Conservation (phyloP, 371 early-diverging fungal genomes). For the Mortierella sp. region DNA sequence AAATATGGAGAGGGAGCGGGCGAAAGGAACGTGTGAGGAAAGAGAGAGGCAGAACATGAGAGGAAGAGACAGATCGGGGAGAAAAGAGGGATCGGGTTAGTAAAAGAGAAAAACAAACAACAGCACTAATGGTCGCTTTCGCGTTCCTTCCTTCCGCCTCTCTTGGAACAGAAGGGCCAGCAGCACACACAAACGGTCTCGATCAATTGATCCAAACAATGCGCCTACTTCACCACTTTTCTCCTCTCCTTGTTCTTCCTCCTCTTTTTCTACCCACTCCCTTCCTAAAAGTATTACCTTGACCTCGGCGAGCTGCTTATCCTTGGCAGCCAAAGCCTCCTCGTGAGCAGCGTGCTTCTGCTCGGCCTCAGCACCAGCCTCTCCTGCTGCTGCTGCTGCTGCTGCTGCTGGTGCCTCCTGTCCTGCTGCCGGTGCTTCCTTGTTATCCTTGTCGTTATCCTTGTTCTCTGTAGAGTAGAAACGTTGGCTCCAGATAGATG, state of each 20-base stretch:
- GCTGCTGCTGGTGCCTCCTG: conserved; percentile 1
- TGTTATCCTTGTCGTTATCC: conserved; percentile 17
- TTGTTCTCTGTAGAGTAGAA: conserved; percentile 40
- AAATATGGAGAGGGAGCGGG: neutral
- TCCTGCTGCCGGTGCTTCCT: conserved; percentile 17
- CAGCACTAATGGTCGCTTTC: neutral
- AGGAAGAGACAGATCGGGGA: neutral
- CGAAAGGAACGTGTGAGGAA: neutral
- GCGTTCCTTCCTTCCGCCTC: neutral
- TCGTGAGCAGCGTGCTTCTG: conserved; percentile 42
- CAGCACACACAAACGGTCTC: neutral
- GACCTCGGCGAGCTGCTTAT: conserved; percentile 84
- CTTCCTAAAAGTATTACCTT: conserved; percentile 67
- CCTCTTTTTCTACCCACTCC: neutral
- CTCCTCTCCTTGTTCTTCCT: neutral
- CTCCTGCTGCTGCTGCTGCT: conserved; percentile 15
- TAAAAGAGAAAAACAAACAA: neutral
- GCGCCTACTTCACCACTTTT: no score
- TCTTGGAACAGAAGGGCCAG: neutral
- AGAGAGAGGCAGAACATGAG: neutral
- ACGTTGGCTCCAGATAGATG: conserved; percentile 42
- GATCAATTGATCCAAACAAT: neutral
- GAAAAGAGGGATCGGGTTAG: neutral
- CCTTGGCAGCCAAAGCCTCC: conserved; percentile 76
- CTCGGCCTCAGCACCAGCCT: conserved; percentile 16